These are phyloP conservation scores for Clarireedia homoeocarpa DNA, from an alignment of 2,329 filamentous ascomycete species.

Conservation along the genomic window DNA sequence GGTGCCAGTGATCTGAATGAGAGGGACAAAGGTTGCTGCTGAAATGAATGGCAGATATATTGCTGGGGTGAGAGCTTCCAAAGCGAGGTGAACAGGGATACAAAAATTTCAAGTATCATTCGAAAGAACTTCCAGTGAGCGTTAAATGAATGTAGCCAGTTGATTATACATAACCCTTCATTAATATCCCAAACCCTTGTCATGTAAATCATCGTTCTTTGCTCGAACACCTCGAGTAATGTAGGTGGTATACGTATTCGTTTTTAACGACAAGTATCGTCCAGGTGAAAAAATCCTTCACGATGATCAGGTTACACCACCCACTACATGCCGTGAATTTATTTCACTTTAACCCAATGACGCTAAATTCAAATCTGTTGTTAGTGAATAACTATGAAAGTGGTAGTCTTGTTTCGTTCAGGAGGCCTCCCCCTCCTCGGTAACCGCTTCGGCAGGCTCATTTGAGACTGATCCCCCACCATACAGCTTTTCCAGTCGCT, in stretches of 20 bases:
- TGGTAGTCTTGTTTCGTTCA: constrained; percentile 9
- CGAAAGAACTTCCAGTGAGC: neutral
- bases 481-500: constrained; percentile 39
- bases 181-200: neutral
- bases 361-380: constrained; percentile 19
- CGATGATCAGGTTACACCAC: too few species aligned
- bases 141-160: neutral
- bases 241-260: too few species aligned
- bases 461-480: constrained; percentile 13
- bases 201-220: too few species aligned
- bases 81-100: neutral
- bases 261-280: too few species aligned
- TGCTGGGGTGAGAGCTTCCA: neutral
- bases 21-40: constrained; percentile 10
- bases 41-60: neutral
- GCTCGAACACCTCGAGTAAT: too few species aligned
- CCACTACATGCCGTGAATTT: neutral
- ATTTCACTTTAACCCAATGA: constrained; percentile 14
- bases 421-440: constrained; percentile 18
- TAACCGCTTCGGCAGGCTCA: constrained; percentile 2
- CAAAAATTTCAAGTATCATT: neutral
- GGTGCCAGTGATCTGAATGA: neutral
- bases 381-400: neutral
- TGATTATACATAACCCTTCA: neutral
- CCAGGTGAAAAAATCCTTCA: neutral